phyloP scores from a whole-genome alignment of 2,329 filamentous ascomycete species.

The Colletotrichum viniferum region DNA sequence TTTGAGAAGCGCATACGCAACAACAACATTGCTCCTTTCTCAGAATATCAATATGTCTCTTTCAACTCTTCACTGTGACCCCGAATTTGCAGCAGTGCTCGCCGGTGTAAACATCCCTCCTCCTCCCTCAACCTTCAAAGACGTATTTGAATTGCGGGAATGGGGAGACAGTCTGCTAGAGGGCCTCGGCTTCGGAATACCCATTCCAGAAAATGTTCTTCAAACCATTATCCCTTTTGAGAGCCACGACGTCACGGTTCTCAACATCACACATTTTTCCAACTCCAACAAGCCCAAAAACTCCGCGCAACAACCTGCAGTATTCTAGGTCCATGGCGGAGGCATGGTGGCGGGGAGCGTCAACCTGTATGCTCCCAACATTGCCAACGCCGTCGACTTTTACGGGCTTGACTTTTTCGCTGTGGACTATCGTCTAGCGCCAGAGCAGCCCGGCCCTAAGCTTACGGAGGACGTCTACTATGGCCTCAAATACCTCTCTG shows the following conservation, averaged over 20 bases:
- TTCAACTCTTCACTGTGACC: not conserved
- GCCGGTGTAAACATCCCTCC: not conserved
- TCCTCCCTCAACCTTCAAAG: not conserved
- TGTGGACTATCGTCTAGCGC: conserved; percentile 46
- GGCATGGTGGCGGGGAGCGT: conserved; percentile 38
- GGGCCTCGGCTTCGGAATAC: not conserved
- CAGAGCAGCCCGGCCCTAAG: conserved; percentile 40
- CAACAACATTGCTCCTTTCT: not conserved
- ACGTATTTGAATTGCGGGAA: not conserved
- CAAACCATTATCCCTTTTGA: conserved; percentile 17
- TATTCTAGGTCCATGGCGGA: conserved; percentile 45
- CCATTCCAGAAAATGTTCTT: conserved; percentile 3
- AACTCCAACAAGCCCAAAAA: not conserved
- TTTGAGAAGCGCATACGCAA: not conserved
- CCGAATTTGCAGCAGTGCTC: not conserved
- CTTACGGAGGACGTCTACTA: conserved; percentile 40
- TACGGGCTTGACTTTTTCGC: conserved; percentile 37
- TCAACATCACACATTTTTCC: conserved; percentile 24
- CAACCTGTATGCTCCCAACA: conserved; percentile 24
- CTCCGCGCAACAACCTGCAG: conserved; percentile 24
- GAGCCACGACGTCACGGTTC: conserved; percentile 20
- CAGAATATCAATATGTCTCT: not conserved
- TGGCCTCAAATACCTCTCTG: conserved; percentile 26
- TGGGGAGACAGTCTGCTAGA: not conserved
- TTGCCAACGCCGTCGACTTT: conserved; percentile 28